phyloP scores from a whole-genome alignment of 176 grass and related monocot species.

The Juncus effusus region DNA sequence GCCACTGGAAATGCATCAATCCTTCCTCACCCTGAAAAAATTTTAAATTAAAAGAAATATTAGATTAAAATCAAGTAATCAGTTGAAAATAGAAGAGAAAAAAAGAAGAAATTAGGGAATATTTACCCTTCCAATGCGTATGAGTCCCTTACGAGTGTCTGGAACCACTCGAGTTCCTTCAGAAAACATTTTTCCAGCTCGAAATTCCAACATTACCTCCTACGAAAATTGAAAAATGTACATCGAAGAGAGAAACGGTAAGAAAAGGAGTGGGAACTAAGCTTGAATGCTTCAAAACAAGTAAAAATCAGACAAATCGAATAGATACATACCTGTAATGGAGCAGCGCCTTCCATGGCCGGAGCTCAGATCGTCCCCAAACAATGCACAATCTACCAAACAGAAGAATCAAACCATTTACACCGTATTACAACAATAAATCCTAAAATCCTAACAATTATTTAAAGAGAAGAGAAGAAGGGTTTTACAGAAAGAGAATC shows the following conservation, averaged over 20 bases:
- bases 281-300: not conserved
- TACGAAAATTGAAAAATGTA: conserved; percentile 11
- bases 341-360: conserved; percentile 5
- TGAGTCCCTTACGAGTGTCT: conserved; percentile 85
- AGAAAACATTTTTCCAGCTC: conserved; percentile 84
- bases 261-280: not conserved
- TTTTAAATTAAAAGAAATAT: not conserved
- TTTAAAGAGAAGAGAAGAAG: not conserved
- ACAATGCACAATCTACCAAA: not conserved
- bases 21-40: conserved; percentile 91
- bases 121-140: conserved; percentile 84
- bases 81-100: conserved; percentile 7
- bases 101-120: not conserved
- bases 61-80: conserved; percentile 1
- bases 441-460: not conserved
- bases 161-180: conserved; percentile 64
- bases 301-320: not conserved
- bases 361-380: not conserved
- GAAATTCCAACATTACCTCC: conserved; percentile 92
- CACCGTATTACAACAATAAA: not conserved
- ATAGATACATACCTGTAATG: conserved; percentile 4
- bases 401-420: not conserved
- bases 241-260: not conserved
- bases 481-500: not conserved
- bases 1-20: conserved; percentile 96